A percentile compares a stretch with the other conserved stretches of the same genome.
Conservation (phyloP, 2,329 filamentous ascomycete genomes). For the Calonectria pseudoreteaudii region DNA sequence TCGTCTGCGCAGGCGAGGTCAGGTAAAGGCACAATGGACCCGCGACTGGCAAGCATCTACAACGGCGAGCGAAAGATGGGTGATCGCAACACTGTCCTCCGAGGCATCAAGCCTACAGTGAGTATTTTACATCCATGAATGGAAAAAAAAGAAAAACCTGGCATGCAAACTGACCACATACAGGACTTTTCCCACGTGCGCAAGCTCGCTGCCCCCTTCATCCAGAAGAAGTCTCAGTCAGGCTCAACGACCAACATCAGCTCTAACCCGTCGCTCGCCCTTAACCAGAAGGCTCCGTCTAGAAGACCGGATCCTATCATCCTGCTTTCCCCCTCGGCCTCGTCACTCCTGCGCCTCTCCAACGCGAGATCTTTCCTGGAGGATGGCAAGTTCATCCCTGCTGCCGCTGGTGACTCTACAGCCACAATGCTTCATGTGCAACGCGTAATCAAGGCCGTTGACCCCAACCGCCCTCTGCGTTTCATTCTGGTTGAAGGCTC, state of each 20-base stretch:
- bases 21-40: constrained; percentile 78
- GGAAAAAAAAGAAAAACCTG: too few relatives aligned
- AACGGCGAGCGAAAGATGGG: constrained; percentile 91
- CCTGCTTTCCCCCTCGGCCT: constrained; percentile 94
- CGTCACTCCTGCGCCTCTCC: constrained; percentile 91
- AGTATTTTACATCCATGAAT: constrained; percentile 44
- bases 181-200: constrained; percentile 96
- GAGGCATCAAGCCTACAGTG: constrained; percentile 91
- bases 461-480: constrained; percentile 79
- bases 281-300: constrained; percentile 64
- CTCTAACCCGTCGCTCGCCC: constrained; percentile 60
- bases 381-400: constrained; percentile 82
- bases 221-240: constrained; percentile 68
- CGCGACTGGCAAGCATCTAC: constrained; percentile 88
- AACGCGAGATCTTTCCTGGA: constrained; percentile 97
- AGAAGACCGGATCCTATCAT: constrained; percentile 86
- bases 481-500: constrained; percentile 97
- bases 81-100: constrained; percentile 88
- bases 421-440: constrained; percentile 88
- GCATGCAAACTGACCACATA: constrained; percentile 14
- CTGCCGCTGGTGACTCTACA: constrained; percentile 75
- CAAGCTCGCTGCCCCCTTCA: constrained; percentile 84
- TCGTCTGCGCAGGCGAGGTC: constrained; percentile 61
- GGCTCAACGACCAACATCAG: constrained; percentile 50
- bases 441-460: constrained; percentile 78